These are phyloP conservation scores for Trametes sanguinea DNA, from an alignment of 768 basidiomycete genomes.

Conservation along the genomic window DNA sequence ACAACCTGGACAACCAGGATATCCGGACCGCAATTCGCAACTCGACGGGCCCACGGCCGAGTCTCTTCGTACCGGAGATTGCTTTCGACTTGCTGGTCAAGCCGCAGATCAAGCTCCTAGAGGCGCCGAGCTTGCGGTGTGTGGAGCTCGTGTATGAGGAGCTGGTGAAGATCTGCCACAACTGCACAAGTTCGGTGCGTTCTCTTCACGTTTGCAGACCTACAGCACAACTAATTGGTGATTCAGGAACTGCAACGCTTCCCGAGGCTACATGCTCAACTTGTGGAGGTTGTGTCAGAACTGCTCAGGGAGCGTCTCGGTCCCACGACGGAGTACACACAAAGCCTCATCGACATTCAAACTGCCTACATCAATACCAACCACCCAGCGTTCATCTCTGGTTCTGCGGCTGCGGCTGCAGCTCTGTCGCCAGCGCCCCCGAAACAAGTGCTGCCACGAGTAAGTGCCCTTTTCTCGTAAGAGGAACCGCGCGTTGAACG, in stretches of 20 bases:
- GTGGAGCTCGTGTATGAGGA: constrained; percentile 99
- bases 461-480: constrained; percentile 39
- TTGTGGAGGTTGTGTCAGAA: constrained; percentile 97
- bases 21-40: constrained; percentile 98
- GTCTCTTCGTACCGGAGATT: constrained; percentile 94
- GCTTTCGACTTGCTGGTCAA: constrained; percentile 97
- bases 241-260: constrained; percentile 91
- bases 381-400: constrained; percentile 90
- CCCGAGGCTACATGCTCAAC: constrained; percentile 87
- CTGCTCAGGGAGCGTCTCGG: constrained; percentile 92
- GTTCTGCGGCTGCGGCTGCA: constrained; percentile 65
- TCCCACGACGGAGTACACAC: constrained; percentile 95
- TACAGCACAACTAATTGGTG: not conserved
- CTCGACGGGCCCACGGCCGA: constrained; percentile 95
- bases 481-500: constrained; percentile 9
- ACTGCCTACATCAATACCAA: constrained; percentile 99
- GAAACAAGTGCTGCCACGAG: constrained; percentile 52
- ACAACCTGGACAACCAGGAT: constrained; percentile 89
- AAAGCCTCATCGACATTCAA: constrained; percentile 94
- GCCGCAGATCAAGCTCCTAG: constrained; percentile 95
- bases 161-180: constrained; percentile 98
- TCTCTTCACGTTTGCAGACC: not conserved
- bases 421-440: constrained; percentile 44
- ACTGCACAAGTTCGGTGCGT: constrained; percentile 86
- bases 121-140: constrained; percentile 91